Percentiles rank a stretch among this genome's conserved stretches.
Conservation (phyloP, 306 rosid species). For the Betula pendula region DNA sequence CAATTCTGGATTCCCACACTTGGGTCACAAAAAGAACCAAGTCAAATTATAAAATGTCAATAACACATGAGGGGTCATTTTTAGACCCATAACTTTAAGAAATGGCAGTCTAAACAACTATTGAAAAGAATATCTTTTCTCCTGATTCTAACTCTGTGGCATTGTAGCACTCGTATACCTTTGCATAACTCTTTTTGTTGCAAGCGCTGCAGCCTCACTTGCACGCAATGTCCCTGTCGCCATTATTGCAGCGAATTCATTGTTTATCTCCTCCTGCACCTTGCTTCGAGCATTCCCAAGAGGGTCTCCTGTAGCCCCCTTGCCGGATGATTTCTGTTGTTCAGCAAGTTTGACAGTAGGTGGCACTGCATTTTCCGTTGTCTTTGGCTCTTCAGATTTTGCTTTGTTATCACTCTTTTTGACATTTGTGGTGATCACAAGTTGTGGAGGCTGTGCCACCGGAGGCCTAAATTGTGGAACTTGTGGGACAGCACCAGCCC, state of each 20-base stretch:
- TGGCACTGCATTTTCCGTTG: conserved; percentile 16
- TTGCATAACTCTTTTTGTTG: conserved; percentile 88
- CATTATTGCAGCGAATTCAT: conserved; percentile 85
- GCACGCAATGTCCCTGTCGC: conserved; percentile 88
- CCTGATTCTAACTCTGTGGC: conserved; percentile 48
- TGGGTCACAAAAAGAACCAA: not conserved
- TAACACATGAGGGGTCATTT: not conserved
- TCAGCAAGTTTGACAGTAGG: conserved; percentile 28
- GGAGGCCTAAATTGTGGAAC: conserved; percentile 76
- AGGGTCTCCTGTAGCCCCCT: conserved; percentile 47
- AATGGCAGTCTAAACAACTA: not conserved
- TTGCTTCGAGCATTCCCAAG: conserved; percentile 76
- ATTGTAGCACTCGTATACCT: conserved; percentile 44
- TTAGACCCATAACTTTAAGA: not conserved
- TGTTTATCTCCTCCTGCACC: conserved; percentile 82
- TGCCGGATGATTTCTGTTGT: conserved; percentile 23
- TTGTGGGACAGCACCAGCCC: conserved; percentile 75
- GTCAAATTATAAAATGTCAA: not conserved
- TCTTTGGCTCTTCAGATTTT: conserved; percentile 8
- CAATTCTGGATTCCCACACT: not conserved
- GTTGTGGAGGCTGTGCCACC: conserved; percentile 5
- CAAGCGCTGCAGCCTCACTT: conserved; percentile 94
- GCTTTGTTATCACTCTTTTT: not conserved
- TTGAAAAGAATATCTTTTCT: not conserved
- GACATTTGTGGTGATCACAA: not conserved